Evolutionary conservation across 371 early-diverging fungal genomes (phyloP).

Genomic region (Mortierella sp.): DNA sequence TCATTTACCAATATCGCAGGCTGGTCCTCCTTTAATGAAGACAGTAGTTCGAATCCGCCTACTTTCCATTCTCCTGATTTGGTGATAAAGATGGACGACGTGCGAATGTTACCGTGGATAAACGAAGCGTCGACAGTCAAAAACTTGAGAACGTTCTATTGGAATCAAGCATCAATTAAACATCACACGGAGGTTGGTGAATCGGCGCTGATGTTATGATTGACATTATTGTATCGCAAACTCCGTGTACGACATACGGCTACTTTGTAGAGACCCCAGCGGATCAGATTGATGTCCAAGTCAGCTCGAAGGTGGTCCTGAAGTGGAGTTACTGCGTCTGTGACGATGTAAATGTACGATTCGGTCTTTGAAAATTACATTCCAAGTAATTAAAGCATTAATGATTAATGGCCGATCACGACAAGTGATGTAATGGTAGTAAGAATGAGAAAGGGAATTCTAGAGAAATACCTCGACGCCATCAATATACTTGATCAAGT

Average conservation of each 20-base stretch:
- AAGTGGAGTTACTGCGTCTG: constrained; percentile 88
- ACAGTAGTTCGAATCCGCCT: constrained; percentile 88
- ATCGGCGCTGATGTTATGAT: not conserved
- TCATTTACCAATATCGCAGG: constrained; percentile 71
- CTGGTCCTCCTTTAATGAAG: constrained; percentile 79
- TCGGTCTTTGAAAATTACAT: constrained; percentile 69
- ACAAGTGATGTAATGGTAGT: not conserved
- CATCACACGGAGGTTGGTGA: constrained; percentile 6
- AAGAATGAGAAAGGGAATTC: not conserved
- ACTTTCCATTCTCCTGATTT: constrained; percentile 95
- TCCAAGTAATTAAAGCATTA: not conserved
- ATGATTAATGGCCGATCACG: too few species aligned
- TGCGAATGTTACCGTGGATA: constrained; percentile 89
- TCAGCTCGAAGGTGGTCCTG: constrained; percentile 64
- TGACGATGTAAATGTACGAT: constrained; percentile 90
- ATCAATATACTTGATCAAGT: constrained; percentile 85
- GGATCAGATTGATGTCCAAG: constrained; percentile 73
- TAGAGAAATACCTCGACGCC: constrained; percentile 79
- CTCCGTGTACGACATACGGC: constrained; percentile 68
- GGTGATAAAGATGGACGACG: constrained; percentile 86
- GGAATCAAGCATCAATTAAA: not conserved
- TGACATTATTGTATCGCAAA: not conserved
- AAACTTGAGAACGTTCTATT: constrained; percentile 87
- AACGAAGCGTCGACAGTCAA: constrained; percentile 87
- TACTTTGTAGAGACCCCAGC: constrained; percentile 92